Percentiles rank a stretch among this genome's conserved stretches.
Conservation (phyloP, 192 early-diverging fungal genomes). For the Jimgerdemannia lactiflua region DNA sequence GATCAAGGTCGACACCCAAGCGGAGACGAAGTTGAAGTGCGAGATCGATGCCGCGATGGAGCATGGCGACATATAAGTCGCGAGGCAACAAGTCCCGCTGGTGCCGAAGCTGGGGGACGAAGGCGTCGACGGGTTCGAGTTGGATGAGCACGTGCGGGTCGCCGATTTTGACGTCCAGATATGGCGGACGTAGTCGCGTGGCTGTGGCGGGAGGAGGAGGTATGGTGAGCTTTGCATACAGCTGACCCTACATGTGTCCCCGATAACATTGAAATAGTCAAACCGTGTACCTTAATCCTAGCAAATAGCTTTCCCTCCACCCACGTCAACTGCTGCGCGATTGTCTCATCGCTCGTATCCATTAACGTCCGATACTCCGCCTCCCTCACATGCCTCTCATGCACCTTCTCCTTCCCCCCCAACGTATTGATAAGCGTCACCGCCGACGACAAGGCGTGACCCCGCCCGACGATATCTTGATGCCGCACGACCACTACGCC, state of each 20-base stretch:
- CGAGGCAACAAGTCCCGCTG: not conserved
- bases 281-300: constrained; percentile 52
- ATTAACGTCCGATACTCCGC: constrained; percentile 36
- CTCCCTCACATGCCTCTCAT: not conserved
- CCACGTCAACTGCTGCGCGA: constrained; percentile 66
- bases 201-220: constrained; percentile 22
- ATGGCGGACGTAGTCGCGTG: constrained; percentile 57
- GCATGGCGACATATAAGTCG: constrained; percentile 7
- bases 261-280: not conserved
- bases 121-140: not conserved
- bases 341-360: constrained; percentile 47
- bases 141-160: constrained; percentile 11
- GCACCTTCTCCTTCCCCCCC: not conserved
- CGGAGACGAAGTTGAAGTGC: constrained; percentile 72
- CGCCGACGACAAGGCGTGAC: constrained; percentile 3
- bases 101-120: not conserved
- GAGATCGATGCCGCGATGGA: constrained; percentile 54
- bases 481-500: not conserved
- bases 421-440: constrained; percentile 7
- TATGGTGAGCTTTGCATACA: not conserved
- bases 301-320: constrained; percentile 63
- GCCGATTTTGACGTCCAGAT: constrained; percentile 48
- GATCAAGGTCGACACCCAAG: constrained; percentile 71
- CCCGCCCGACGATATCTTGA: not conserved
- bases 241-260: not conserved